These are phyloP conservation scores for Stephanodiscus triporus DNA, from an alignment of 108 stramenopile genomes.

Conservation along the genomic window DNA sequence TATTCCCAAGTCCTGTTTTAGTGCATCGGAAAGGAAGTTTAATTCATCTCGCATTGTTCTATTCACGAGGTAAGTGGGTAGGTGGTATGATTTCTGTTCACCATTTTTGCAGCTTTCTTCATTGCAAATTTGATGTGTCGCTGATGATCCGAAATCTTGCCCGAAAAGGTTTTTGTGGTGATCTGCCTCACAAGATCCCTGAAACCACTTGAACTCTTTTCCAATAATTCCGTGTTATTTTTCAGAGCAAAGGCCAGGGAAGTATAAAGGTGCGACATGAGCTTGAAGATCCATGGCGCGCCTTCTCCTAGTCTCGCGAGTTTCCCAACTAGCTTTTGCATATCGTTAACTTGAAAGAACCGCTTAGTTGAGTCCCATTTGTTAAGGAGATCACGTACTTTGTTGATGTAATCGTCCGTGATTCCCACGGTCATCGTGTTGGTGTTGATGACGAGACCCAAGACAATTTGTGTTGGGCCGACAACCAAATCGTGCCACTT, in stretches of 20 bases:
- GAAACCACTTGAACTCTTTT: background rate
- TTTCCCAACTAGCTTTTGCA: constrained; percentile 8
- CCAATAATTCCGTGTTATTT: background rate
- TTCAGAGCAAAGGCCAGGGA: background rate
- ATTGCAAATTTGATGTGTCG: background rate
- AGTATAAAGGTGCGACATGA: constrained; percentile 15
- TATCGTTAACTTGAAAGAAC: background rate
- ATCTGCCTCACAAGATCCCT: background rate
- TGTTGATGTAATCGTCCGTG: background rate
- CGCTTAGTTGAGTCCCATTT: background rate
- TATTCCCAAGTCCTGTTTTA: background rate
- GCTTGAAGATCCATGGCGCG: constrained; percentile 5
- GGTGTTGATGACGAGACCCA: background rate
- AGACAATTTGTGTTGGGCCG: background rate
- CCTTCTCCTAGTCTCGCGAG: background rate
- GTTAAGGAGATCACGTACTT: background rate
- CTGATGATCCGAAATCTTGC: background rate
- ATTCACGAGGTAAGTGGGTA: background rate
- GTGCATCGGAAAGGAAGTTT: background rate
- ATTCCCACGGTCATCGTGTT: background rate
- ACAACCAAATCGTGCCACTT: constrained; percentile 8
- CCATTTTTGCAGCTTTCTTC: background rate
- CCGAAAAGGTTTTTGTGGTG: background rate
- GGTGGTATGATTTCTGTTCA: background rate
- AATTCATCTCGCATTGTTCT: background rate